Evolutionary conservation across 176 grass and related monocot genomes (phyloP).

Genomic region (Musa troglodytarum): DNA sequence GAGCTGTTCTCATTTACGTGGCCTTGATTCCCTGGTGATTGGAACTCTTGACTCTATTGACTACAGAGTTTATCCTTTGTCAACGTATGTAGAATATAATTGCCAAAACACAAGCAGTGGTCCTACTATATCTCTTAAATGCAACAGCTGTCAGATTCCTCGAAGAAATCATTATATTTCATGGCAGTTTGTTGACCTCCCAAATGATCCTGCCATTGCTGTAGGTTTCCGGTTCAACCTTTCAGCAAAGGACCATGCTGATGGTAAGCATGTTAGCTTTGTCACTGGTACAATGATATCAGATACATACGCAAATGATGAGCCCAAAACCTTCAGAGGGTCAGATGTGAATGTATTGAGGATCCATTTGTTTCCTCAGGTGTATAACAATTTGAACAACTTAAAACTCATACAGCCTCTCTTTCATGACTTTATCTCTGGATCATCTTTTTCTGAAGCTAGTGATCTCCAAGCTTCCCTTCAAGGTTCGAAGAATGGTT

Average conservation of each 20-base stretch:
- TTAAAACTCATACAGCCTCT: conserved; percentile 72
- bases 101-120: conserved; percentile 80
- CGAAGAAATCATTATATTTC: conserved; percentile 76
- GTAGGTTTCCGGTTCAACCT: conserved; percentile 83
- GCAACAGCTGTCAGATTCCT: conserved; percentile 60
- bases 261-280: conserved; percentile 51
- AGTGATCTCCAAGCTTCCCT: conserved; percentile 59
- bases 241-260: conserved; percentile 50
- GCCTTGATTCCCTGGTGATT: conserved; percentile 41
- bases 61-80: conserved; percentile 59
- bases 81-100: conserved; percentile 35
- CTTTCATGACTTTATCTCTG: conserved; percentile 63
- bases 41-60: conserved; percentile 76
- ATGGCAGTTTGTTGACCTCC: conserved; percentile 84
- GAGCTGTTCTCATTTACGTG: conserved; percentile 54
- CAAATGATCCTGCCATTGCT: conserved; percentile 44
- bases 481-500: conserved; percentile 49
- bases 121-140: conserved; percentile 70
- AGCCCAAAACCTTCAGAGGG: conserved; percentile 75
- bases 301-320: conserved; percentile 44
- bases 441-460: conserved; percentile 61
- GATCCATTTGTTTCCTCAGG: conserved; percentile 84
- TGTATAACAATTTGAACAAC: conserved; percentile 48
- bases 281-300: conserved; percentile 65
- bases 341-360: conserved; percentile 75